Conservation (phyloP, 2,329 filamentous ascomycete species). For the Sphaerulina vaccinii region DNA sequence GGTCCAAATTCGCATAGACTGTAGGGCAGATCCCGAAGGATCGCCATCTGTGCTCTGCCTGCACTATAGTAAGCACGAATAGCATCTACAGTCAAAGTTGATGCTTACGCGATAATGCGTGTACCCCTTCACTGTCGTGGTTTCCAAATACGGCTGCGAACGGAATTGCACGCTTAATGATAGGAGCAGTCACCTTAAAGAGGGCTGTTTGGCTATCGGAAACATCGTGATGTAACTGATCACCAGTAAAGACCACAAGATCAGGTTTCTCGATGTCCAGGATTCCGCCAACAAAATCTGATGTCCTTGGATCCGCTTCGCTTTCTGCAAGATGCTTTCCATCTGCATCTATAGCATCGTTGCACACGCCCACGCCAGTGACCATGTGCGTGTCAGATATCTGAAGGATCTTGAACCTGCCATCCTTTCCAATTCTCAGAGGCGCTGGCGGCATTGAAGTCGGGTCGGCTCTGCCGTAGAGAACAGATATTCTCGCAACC, state of each 20-base stretch:
- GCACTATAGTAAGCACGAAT: neutral
- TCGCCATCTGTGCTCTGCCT: slow-evolving; percentile 2
- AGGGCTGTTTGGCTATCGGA: slow-evolving; percentile 3
- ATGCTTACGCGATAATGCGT: slow-evolving; percentile 3
- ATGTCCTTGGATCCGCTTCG: neutral
- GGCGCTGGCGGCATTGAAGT: neutral
- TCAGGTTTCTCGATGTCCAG: slow-evolving; percentile 1
- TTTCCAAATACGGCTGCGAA: slow-evolving; percentile 8
- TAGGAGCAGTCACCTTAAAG: slow-evolving; percentile 8
- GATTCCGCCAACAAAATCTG: neutral
- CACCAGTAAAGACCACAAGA: slow-evolving; percentile 6
- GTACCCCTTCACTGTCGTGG: neutral
- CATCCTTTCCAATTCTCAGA: neutral
- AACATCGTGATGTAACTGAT: slow-evolving; percentile 9
- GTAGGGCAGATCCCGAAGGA: slow-evolving; percentile 1
- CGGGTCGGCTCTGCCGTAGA: slow-evolving; percentile 1
- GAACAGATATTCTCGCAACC: neutral
- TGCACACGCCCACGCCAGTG: neutral
- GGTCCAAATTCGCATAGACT: slow-evolving; percentile 3
- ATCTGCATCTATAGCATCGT: slow-evolving; percentile 1
- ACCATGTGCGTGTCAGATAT: slow-evolving; percentile 2
- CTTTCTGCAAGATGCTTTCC: neutral
- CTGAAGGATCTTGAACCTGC: slow-evolving; percentile 3
- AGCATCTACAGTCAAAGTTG: neutral
- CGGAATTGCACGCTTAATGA: slow-evolving; percentile 5